phyloP scores from a whole-genome alignment of 495 filamentous ascomycete species.

The Rhizodiscina lignyota region DNA sequence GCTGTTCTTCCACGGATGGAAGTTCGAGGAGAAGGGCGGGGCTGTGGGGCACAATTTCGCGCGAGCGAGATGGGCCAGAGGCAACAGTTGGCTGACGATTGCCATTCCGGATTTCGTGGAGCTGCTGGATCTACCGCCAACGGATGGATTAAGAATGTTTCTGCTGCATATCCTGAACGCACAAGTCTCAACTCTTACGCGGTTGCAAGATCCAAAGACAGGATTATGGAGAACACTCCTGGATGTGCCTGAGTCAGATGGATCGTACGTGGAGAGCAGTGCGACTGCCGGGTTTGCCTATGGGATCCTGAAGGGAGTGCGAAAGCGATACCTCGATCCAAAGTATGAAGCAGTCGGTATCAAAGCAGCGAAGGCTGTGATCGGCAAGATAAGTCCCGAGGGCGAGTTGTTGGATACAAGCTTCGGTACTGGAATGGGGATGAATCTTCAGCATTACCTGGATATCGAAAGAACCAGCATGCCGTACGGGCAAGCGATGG shows the following conservation, averaged over 20 bases:
- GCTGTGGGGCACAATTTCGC: conserved; percentile 55
- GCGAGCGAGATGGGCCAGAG: conserved; percentile 49
- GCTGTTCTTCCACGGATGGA: conserved; percentile 63
- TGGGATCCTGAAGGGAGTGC: conserved; percentile 51
- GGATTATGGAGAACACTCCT: conserved; percentile 57
- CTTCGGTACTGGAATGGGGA: conserved; percentile 60
- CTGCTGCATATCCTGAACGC: conserved; percentile 42
- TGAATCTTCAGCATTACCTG: conserved; percentile 49
- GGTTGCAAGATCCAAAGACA: conserved; percentile 30
- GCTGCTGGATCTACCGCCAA: conserved; percentile 35
- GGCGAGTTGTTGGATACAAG: conserved; percentile 54
- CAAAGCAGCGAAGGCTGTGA: conserved; percentile 40
- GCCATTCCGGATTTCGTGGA: conserved; percentile 59
- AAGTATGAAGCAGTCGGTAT: conserved; percentile 34
- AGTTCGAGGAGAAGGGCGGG: conserved; percentile 29
- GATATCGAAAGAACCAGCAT: conserved; percentile 52
- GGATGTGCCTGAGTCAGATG: conserved; percentile 35
- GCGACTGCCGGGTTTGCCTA: conserved; percentile 64
- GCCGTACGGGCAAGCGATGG: conserved; percentile 69
- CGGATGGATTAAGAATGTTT: conserved; percentile 43
- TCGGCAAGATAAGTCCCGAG: conserved; percentile 37
- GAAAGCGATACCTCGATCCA: conserved; percentile 45
- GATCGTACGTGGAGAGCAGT: conserved; percentile 51
- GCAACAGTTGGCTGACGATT: conserved; percentile 55
- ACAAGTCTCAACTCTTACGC: conserved; percentile 41